Evolutionary conservation across 2,329 filamentous ascomycete genomes (phyloP), one percentile per base, ranked within the genome.

Genomic region (Aphanoascus verrucosus): DNA sequence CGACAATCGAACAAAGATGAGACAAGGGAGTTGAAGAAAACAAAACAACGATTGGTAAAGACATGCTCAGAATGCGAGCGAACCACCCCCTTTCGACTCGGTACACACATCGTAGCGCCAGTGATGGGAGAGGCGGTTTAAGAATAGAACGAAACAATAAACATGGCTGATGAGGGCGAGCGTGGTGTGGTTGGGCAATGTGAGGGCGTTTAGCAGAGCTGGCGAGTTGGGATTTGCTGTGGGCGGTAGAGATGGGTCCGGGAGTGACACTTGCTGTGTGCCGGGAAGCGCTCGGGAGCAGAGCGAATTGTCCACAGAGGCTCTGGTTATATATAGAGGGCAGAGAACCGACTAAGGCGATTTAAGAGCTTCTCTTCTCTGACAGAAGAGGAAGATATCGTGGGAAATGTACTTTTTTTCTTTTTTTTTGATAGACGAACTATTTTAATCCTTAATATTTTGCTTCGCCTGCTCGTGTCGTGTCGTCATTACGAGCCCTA

Each of bases 131-230:
- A 41, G 3, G 37, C 15, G 37, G 14, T 20, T 46, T n/a, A n/a
- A 37, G 23, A 37, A 47, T 23, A 40, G 46, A 11, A 38, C 4
- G 35, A 40, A 49, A 49, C 46, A 31, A 17, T 7, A 40, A 31
- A 31, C 12, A 15, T 40, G 12, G 19, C 35, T 37, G n/a, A 37
- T 37, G 17, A 12, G 28, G 43, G 35, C 23, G 23, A 28, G 23
- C 32, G 23, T 8, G n/a, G 32, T 53, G 9, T 53, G 44, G 51
- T 53, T 53, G 51, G 51, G 51, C 44, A 48, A 23, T 19, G 23
- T 28, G 32, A 41, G 37, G 43, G 51, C 37, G 44, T 37, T 23
- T 32, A 28, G n/a, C 28, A 53, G 37, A 48, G 20, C 51, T 53
- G 44, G 51, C 45, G 37, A n/a, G 19, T n/a, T 49, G 37, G 51